These are phyloP conservation scores for Lyophyllum atratum DNA, from an alignment of 768 basidiomycete genomes.

Conservation along the genomic window DNA sequence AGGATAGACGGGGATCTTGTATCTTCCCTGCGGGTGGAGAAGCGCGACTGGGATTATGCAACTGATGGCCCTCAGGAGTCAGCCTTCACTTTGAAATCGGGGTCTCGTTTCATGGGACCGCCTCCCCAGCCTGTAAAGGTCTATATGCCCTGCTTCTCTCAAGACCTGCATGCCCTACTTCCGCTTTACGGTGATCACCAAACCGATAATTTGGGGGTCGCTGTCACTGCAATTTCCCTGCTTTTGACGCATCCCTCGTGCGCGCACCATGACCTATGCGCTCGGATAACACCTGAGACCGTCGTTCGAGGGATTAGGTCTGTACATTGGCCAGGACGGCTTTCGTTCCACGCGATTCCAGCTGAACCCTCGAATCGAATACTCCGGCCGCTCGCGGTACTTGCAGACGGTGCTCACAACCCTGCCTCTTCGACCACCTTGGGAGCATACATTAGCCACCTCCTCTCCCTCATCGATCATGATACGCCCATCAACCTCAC, in stretches of 20 bases:
- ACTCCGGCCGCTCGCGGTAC: constrained; percentile 37
- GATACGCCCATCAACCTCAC: constrained; percentile 45
- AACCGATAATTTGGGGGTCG: constrained; percentile 77
- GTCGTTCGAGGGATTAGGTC: constrained; percentile 59
- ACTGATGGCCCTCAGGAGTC: constrained; percentile 32
- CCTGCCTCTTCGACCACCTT: constrained; percentile 72
- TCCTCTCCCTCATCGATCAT: constrained; percentile 20
- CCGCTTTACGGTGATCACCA: constrained; percentile 85
- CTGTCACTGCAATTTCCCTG: constrained; percentile 60
- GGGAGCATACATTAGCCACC: constrained; percentile 59
- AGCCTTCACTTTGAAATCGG: constrained; percentile 31
- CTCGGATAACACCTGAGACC: constrained; percentile 47
- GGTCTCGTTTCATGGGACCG: constrained; percentile 25
- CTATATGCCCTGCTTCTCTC: constrained; percentile 42
- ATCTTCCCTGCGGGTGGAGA: constrained; percentile 34
- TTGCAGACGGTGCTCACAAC: constrained; percentile 97
- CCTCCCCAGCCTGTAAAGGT: constrained; percentile 44
- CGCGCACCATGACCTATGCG: constrained; percentile 21
- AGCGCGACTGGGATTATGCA: constrained; percentile 33
- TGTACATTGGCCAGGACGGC: constrained; percentile 80
- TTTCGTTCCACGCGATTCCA: constrained; percentile 62
- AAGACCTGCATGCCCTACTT: constrained; percentile 50
- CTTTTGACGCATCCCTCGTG: constrained; percentile 45
- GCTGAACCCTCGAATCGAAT: constrained; percentile 15
- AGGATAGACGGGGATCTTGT: constrained; percentile 44